These are phyloP conservation scores for Breviolum minutum DNA, from an alignment of 73 alveolate species.

Conservation along the genomic window DNA sequence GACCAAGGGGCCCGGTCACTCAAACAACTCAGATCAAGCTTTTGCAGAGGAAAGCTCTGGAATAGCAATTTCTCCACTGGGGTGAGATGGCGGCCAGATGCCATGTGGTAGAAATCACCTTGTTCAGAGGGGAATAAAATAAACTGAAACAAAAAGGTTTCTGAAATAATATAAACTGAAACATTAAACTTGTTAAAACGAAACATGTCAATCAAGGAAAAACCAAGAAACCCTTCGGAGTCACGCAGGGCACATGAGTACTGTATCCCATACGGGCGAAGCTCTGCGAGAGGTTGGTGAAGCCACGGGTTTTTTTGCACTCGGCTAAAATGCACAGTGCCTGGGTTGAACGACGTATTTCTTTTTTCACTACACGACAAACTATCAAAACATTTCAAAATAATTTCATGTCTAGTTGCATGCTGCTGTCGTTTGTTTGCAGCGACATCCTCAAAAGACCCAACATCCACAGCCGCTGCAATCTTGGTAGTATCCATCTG, in stretches of 20 bases:
- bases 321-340: not conserved
- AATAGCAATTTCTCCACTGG: not conserved
- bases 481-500: not conserved
- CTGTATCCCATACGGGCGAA: not conserved
- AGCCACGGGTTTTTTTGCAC: not conserved
- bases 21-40: not conserved
- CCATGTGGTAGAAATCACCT: constrained; percentile 22
- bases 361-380: too few relatives aligned
- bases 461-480: not conserved
- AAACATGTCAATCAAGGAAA: not conserved
- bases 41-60: not conserved
- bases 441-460: not conserved
- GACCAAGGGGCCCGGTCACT: not conserved
- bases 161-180: not conserved
- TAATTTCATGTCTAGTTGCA: not conserved
- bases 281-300: not conserved
- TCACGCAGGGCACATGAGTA: not conserved
- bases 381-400: not conserved
- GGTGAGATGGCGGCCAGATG: not conserved
- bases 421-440: not conserved
- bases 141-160: too few relatives aligned
- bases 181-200: not conserved
- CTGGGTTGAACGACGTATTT: not conserved
- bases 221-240: not conserved
- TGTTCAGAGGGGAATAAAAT: too few relatives aligned